Evolutionary conservation across 148 eudicot genomes (phyloP).

Genomic region (Chenopodium quinoa): DNA sequence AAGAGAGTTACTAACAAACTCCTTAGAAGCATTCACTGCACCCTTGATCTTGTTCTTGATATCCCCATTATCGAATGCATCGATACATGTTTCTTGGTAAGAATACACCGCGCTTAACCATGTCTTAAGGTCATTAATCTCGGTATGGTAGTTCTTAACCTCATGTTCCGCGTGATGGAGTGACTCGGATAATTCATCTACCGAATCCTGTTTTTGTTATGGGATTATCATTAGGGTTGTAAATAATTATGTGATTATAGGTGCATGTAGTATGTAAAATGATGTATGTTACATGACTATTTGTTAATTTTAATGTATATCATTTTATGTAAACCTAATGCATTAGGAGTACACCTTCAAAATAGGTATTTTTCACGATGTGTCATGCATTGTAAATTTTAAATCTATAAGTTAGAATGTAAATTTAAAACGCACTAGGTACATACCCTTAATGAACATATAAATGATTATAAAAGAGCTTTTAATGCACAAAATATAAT

Average conservation of each 20-base stretch:
- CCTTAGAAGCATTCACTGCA: slow-evolving; percentile 39
- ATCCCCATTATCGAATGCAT: slow-evolving; percentile 60
- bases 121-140: slow-evolving; percentile 50
- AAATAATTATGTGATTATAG: no score
- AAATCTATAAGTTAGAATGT: no score
- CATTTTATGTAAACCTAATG: background rate
- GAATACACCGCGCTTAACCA: slow-evolving; percentile 86
- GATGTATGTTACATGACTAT: no score
- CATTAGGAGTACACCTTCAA: background rate
- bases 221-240: background rate
- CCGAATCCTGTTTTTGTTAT: slow-evolving; percentile 39
- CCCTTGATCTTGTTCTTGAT: slow-evolving; percentile 35
- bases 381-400: no score
- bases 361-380: no score
- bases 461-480: no score
- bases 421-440: no score
- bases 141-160: slow-evolving; percentile 15
- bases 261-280: no score
- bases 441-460: no score
- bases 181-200: slow-evolving; percentile 52
- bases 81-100: slow-evolving; percentile 76
- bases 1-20: slow-evolving; percentile 67
- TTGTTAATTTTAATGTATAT: no score
- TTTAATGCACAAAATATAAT: background rate
- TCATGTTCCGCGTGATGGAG: slow-evolving; percentile 26